phyloP scores from a whole-genome alignment of 257 asterid species.

The Sherardia arvensis region DNA sequence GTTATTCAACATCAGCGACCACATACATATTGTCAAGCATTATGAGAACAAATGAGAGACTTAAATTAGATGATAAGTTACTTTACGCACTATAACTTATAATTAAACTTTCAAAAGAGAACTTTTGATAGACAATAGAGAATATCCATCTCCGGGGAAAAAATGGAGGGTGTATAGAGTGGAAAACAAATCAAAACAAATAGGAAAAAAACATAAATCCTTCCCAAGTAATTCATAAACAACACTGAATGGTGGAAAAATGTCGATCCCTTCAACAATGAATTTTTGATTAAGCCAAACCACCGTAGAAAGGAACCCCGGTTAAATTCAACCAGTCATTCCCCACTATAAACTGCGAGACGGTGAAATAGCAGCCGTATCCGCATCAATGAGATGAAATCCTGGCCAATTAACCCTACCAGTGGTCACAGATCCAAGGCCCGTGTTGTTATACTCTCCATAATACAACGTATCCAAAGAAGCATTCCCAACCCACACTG shows the following conservation, averaged over 20 bases:
- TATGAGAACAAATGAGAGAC: too few species aligned
- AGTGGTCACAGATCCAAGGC: constrained; percentile 39
- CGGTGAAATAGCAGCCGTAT: constrained; percentile 25
- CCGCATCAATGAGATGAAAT: constrained; percentile 27
- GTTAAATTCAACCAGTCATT: background rate
- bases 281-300: constrained; percentile 15
- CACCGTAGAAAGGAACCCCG: constrained; percentile 10
- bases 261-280: background rate
- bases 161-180: too few species aligned
- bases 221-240: background rate
- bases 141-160: too few species aligned
- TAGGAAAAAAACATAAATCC: too few species aligned
- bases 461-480: constrained; percentile 51
- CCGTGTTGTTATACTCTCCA: constrained; percentile 45
- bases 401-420: constrained; percentile 59
- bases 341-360: background rate
- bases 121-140: too few species aligned
- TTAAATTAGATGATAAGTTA: too few species aligned
- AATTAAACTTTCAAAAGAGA: too few species aligned
- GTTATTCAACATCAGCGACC: too few species aligned
- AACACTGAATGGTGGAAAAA: background rate
- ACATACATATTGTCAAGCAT: too few species aligned
- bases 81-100: too few species aligned
- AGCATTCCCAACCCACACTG: constrained; percentile 39
- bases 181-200: too few species aligned